Evolutionary conservation across 2,329 filamentous ascomycete genomes (phyloP).

Genomic region (Diplocarpon mali): DNA sequence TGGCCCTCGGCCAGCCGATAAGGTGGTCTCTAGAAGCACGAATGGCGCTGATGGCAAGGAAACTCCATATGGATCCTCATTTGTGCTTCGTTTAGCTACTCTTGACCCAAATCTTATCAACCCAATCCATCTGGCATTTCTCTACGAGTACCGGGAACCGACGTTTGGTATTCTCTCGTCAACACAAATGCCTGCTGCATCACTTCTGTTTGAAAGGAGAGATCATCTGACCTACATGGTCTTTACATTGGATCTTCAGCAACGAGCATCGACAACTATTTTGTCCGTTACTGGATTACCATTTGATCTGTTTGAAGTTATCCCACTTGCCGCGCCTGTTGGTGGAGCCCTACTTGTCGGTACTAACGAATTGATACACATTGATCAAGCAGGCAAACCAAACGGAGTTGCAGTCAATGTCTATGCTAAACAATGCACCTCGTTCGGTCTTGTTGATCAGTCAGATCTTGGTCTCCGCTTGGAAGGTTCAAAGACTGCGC

Average conservation of each 20-base stretch:
- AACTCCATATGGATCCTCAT: constrained; percentile 79
- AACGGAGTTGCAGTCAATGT: constrained; percentile 89
- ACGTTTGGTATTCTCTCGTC: constrained; percentile 93
- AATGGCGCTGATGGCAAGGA: constrained; percentile 28
- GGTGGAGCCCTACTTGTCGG: constrained; percentile 83
- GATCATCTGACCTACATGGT: constrained; percentile 87
- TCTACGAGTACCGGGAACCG: constrained; percentile 94
- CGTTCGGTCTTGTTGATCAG: constrained; percentile 79
- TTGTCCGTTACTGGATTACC: constrained; percentile 77
- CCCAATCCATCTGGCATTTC: constrained; percentile 82
- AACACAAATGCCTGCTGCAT: constrained; percentile 58
- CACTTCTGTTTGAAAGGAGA: constrained; percentile 63
- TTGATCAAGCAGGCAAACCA: constrained; percentile 90
- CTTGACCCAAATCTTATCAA: constrained; percentile 81
- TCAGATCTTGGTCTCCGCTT: constrained; percentile 68
- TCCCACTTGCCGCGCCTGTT: constrained; percentile 74
- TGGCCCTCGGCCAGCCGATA: constrained; percentile 47
- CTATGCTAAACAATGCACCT: constrained; percentile 71
- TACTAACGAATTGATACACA: constrained; percentile 82
- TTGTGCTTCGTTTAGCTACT: constrained; percentile 81
- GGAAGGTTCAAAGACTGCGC: constrained; percentile 70
- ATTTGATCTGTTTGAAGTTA: constrained; percentile 72
- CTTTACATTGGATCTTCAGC: constrained; percentile 87
- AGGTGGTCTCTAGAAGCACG: constrained; percentile 25
- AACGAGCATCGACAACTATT: constrained; percentile 85